phyloP scores from a whole-genome alignment of 495 filamentous ascomycete species.

The Lentithecium fluviatile region DNA sequence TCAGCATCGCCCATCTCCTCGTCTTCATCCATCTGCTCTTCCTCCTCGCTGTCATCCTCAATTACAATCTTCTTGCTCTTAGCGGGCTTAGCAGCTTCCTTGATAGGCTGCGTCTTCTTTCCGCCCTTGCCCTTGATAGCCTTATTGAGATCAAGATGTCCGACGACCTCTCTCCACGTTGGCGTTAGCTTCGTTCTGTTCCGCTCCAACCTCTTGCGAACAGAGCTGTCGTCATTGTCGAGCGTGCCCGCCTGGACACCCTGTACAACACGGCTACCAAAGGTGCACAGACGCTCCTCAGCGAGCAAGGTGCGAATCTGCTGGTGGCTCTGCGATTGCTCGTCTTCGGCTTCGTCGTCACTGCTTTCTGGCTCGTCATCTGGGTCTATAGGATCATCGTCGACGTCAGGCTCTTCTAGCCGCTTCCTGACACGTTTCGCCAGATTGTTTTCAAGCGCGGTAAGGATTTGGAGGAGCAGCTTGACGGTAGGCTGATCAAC shows the following conservation, averaged over 20 bases:
- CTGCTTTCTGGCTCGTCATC: slow-evolving; percentile 53
- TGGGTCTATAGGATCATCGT: slow-evolving; percentile 47
- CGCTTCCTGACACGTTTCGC: slow-evolving; percentile 66
- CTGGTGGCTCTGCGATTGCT: slow-evolving; percentile 33
- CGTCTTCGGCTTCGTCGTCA: slow-evolving; percentile 61
- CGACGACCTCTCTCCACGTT: slow-evolving; percentile 75
- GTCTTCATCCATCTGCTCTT: slow-evolving; percentile 18
- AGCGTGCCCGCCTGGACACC: slow-evolving; percentile 70
- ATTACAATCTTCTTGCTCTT: slow-evolving; percentile 49
- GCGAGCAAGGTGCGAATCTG: slow-evolving; percentile 59
- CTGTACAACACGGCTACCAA: slow-evolving; percentile 78
- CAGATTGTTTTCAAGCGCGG: slow-evolving; percentile 68
- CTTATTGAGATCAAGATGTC: slow-evolving; percentile 65
- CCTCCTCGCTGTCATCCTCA: slow-evolving; percentile 43
- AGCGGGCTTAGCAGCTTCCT: slow-evolving; percentile 42
- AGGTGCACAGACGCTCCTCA: slow-evolving; percentile 79
- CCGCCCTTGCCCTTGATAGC: slow-evolving; percentile 44
- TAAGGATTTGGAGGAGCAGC: slow-evolving; percentile 70
- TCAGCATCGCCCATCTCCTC: slow-evolving; percentile 29
- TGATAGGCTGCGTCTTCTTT: slow-evolving; percentile 32
- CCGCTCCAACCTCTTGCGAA: slow-evolving; percentile 52
- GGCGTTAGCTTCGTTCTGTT: slow-evolving; percentile 67
- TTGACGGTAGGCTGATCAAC: slow-evolving; percentile 57
- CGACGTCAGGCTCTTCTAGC: slow-evolving; percentile 64
- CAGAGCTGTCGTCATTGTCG: slow-evolving; percentile 51